A percentile compares a stretch with the other conserved stretches of the same genome.
Evolutionary conservation across 2,329 filamentous ascomycete species (phyloP).

Genomic region (Pseudogymnoascus sp.): DNA sequence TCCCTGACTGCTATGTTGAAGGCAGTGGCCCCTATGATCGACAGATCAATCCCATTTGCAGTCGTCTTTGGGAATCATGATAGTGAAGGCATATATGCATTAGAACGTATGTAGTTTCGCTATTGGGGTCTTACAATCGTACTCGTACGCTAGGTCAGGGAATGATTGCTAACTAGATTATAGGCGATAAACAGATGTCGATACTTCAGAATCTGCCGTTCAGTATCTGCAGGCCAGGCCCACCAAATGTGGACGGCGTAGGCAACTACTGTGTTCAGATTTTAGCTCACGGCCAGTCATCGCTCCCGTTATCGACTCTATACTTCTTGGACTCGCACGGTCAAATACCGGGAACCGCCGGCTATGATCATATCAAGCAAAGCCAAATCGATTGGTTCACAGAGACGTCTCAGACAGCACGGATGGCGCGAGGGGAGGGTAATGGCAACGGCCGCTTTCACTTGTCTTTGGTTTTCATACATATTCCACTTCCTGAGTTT

Average conservation of each 20-base stretch:
- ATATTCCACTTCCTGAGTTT: constrained; percentile 90
- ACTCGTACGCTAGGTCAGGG: no score
- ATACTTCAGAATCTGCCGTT: constrained; percentile 78
- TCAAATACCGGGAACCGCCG: constrained; percentile 74
- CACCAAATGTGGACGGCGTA: constrained; percentile 73
- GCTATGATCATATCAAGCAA: constrained; percentile 91
- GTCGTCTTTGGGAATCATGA: constrained; percentile 96
- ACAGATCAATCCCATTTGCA: constrained; percentile 80
- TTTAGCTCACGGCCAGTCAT: constrained; percentile 64
- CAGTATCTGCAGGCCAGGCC: constrained; percentile 72
- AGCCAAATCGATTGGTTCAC: constrained; percentile 92
- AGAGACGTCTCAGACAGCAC: constrained; percentile 55
- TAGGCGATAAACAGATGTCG: constrained; percentile 61
- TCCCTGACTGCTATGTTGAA: constrained; percentile 73
- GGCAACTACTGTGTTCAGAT: constrained; percentile 92
- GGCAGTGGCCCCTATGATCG: constrained; percentile 70
- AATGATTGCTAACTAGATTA: constrained; percentile 28
- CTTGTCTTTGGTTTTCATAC: constrained; percentile 90
- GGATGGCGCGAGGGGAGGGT: constrained; percentile 67
- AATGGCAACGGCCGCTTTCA: constrained; percentile 69
- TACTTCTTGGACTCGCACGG: constrained; percentile 89
- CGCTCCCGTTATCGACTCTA: constrained; percentile 80
- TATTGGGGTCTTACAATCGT: no score
- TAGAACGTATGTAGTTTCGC: constrained; percentile 32
- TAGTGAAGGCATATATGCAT: constrained; percentile 56